phyloP scores from a whole-genome alignment of 2,329 filamentous ascomycete genomes.

The Monascus ruber region DNA sequence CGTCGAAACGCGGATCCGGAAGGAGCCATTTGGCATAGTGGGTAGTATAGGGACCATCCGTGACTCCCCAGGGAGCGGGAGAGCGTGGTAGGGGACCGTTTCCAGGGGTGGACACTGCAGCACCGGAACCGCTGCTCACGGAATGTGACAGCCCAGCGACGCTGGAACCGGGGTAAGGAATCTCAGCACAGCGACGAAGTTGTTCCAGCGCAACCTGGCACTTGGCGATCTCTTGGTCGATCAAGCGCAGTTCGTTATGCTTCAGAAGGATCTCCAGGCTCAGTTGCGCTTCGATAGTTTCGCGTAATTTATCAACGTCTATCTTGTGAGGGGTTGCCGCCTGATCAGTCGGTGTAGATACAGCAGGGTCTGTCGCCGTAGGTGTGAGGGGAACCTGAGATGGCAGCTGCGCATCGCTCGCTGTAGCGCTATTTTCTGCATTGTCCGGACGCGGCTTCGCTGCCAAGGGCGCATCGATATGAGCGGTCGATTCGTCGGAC shows the following conservation, averaged over 20 bases:
- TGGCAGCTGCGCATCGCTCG: conserved; percentile 1
- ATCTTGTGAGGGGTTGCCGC: conserved; percentile 13
- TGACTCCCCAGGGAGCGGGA: conserved; percentile 81
- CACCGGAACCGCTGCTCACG: conserved; percentile 63
- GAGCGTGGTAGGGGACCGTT: conserved; percentile 60
- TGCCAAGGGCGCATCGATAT: conserved; percentile 16
- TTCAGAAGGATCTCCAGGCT: conserved; percentile 86
- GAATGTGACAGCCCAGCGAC: conserved; percentile 49
- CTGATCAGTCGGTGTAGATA: conserved; percentile 7
- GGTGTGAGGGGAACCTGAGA: not conserved
- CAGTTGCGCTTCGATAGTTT: conserved; percentile 74
- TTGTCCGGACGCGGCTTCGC: conserved; percentile 23
- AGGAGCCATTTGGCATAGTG: conserved; percentile 96
- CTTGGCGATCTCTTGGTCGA: conserved; percentile 93
- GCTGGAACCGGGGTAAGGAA: conserved; percentile 70
- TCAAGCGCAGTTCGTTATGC: conserved; percentile 85
- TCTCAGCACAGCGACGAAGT: conserved; percentile 79
- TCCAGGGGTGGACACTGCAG: conserved; percentile 50
- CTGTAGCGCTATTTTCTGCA: conserved; percentile 4
- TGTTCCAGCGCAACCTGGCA: conserved; percentile 91
- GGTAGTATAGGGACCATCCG: conserved; percentile 82
- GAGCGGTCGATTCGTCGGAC: conserved; percentile 30
- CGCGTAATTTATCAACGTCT: conserved; percentile 44
- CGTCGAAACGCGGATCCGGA: conserved; percentile 77
- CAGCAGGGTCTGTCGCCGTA: conserved; percentile 2